Base-by-base conservation (phyloP, 2,329 filamentous ascomycete genomes). In the Apiospora phragmitis region DNA sequence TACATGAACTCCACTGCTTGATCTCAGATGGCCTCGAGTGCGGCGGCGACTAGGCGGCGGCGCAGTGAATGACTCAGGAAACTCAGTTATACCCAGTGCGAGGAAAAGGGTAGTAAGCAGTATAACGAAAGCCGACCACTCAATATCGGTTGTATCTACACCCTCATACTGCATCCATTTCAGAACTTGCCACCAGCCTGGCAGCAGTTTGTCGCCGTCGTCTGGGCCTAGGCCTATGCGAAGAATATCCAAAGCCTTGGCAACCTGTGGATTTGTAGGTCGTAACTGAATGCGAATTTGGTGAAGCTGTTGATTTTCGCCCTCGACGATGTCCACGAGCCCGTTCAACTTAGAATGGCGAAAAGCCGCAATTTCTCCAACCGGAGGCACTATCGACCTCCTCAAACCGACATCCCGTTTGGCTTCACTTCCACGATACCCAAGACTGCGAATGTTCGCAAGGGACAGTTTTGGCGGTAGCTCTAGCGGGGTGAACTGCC, bases 161-260 rank as follows among this genome's bases (percentile, higher is more conserved):
- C 85, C 83, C 70, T 86, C 85, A 14, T 81, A 77, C 41, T 83
- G 82, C 51, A 93, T 83, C 93, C 93, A 95, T 72, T 90, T 88
- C 81, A 92, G 87, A 26, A 89, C 86, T 77, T 93, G 91, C 87
- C 92, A 93, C 92, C 93, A 95, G 2, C 88, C 89, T 12, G 90
- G 86, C 70, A 93, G 82, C 12, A 94, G 81, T 35, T 84, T 92
- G 82, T 84, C 91, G 72, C 82, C 89, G 51, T 87, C 84, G 0
- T 85, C 83, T 26, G 89, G 83, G 8, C 89, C 88, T 38, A 94
- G 79, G 43, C 92, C 86, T 73, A 91, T 90, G 70, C 88, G 88
- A 76, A 91, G 92, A 21, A 89, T 82, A 42, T 88, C 84, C 11
- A 95, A 81, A 11, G 91, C 82, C 69, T 85, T 89, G 38, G 83